A percentile compares a stretch with the other conserved stretches of the same genome.
These are phyloP conservation scores for Rhodotorula babjevae DNA, from an alignment of 768 basidiomycete species.

Conservation along the genomic window DNA sequence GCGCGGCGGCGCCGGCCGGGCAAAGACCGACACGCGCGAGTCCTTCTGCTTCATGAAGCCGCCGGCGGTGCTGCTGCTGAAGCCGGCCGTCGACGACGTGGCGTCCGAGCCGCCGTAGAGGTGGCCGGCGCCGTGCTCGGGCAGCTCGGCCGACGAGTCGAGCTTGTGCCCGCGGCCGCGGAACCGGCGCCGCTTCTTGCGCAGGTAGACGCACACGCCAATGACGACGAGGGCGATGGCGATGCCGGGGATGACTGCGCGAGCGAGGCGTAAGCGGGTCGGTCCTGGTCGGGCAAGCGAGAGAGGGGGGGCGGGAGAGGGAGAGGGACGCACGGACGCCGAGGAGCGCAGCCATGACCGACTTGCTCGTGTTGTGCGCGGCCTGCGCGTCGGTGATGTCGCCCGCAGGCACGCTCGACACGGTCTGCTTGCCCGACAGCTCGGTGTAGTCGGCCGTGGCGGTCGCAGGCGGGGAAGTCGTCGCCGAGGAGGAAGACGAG, in stretches of 20 bases:
- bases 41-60: conserved; percentile 17
- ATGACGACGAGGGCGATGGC: conserved; percentile 6
- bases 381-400: background rate
- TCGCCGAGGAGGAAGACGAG: background rate
- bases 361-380: background rate
- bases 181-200: background rate
- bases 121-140: background rate
- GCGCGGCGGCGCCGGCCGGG: conserved; percentile 8
- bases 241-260: conserved; percentile 8
- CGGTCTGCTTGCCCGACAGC: background rate
- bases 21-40: conserved; percentile 10
- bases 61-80: no score
- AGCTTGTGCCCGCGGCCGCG: conserved; percentile 22
- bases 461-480: background rate
- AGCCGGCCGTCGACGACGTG: background rate
- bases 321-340: background rate
- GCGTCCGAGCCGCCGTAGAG: background rate
- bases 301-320: no score
- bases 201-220: conserved; percentile 11
- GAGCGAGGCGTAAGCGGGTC: no score
- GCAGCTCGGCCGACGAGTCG: conserved; percentile 15
- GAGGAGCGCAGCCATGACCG: background rate
- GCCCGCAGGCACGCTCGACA: background rate
- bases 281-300: background rate
- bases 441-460: background rate